Evolutionary conservation across 2,329 filamentous ascomycete genomes (phyloP).

Genomic region (Microcera coccophila): DNA sequence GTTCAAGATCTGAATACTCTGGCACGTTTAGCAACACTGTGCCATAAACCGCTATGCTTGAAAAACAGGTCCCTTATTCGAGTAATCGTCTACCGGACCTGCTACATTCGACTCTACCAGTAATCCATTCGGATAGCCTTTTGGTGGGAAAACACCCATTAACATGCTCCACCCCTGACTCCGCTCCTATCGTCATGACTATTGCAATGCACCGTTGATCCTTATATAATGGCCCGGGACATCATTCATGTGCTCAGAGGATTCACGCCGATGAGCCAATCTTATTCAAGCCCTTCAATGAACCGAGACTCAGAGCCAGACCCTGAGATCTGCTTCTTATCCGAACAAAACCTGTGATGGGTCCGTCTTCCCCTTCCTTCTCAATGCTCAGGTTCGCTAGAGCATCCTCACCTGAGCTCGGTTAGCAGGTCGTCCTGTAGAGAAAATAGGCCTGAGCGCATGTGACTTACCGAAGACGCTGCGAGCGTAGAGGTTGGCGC

Average conservation of each 20-base stretch:
- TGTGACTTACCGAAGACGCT: constrained; percentile 89
- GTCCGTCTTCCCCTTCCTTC: constrained; percentile 91
- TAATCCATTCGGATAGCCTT: constrained; percentile 27
- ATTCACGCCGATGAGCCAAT: constrained; percentile 45
- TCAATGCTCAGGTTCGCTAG: constrained; percentile 96
- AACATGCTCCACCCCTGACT: constrained; percentile 32
- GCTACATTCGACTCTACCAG: constrained; percentile 30
- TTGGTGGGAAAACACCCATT: constrained; percentile 32
- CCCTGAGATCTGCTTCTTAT: constrained; percentile 97
- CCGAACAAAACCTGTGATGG: constrained; percentile 93
- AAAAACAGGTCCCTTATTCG: too few species aligned
- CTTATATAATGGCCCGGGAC: constrained; percentile 13
- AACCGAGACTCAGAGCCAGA: constrained; percentile 86
- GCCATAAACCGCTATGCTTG: too few species aligned
- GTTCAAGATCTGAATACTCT: too few species aligned
- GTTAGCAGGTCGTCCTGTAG: constrained; percentile 24
- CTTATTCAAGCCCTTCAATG: constrained; percentile 91
- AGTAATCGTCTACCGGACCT: constrained; percentile 29
- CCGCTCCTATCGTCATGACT: constrained; percentile 29
- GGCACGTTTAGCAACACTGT: too few species aligned
- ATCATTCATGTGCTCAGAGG: constrained; percentile 8
- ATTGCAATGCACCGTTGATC: constrained; percentile 20
- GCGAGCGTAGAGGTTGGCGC: constrained; percentile 91
- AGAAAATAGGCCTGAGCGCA: too few species aligned
- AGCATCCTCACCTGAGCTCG: constrained; percentile 83